Evolutionary conservation across 2,329 filamentous ascomycete species (phyloP), one percentile per base, ranked within the genome.

Genomic region (Trichothecium roseum): DNA sequence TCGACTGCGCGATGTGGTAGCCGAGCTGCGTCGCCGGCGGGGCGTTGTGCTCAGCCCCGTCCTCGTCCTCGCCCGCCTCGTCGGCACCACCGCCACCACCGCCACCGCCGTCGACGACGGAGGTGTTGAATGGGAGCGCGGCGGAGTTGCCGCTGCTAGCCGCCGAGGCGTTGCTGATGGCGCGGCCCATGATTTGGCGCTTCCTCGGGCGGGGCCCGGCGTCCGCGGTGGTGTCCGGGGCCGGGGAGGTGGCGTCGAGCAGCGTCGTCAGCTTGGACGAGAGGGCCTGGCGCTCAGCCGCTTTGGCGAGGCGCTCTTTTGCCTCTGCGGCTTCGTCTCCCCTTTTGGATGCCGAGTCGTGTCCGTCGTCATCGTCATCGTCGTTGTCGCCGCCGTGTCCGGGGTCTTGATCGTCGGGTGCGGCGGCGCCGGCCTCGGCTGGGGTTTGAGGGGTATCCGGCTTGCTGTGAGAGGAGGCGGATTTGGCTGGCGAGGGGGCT

Each of bases 151-250:
- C 49, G 35, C 56, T 67, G 36, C 69, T 73, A 5, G 60, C 59
- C 1, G 64, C 65, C 3, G 72, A 78, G 3, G 63, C 63, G 46
- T 76, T 77, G 54, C 72, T 76, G 18, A 70, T 54, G 3, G 71
- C 74, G 9, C 74, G 68, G 5, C 74, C 74, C 3, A 78, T 56
- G 37, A 78, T 68, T 36, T 66, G 60, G 9, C 70, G 66, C 35
- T 63, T 59, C 2, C 63, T 44, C 36, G 55, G 45, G 14, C 52
- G 43, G 36, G 52, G 30, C 35, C 37, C n/a, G 43, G 30, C 26
- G 40, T 26, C 18, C 14, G 8, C 13, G 13, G 32, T 30, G 32
- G 28, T 22, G 32, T 24, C 20, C 6, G 41, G 38, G 8, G 42
- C 40, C 20, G 41, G 26, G 14, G 45, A 43, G 17, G 46, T 40